A percentile compares a stretch with the other conserved stretches of the same genome.
Evolutionary conservation across 495 filamentous ascomycete genomes (phyloP).

Genomic region (Oleoguttula mirabilis): DNA sequence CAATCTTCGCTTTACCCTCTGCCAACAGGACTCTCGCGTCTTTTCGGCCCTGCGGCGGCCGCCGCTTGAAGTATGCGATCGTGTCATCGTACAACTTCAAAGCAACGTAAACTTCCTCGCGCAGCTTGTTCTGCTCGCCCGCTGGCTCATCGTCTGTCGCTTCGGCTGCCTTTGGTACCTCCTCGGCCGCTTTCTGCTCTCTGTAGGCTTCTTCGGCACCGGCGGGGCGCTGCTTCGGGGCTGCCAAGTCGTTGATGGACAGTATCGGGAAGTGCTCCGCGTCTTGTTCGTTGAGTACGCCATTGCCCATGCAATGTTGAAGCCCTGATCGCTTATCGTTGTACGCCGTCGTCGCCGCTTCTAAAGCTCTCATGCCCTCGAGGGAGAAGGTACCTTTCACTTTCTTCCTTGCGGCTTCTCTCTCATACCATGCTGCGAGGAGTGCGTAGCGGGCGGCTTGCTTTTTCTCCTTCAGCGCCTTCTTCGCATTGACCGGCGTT

Average conservation of each 20-base stretch:
- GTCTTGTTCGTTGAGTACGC: constrained; percentile 2
- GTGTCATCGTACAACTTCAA: not conserved
- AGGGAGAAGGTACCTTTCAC: constrained; percentile 1
- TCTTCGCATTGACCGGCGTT: not conserved
- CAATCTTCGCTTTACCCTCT: not conserved
- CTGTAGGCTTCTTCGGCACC: too few relatives aligned
- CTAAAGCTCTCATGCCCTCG: not conserved
- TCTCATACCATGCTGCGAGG: not conserved
- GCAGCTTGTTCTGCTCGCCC: not conserved
- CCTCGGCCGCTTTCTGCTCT: not conserved
- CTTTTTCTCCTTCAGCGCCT: not conserved
- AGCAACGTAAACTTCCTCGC: not conserved
- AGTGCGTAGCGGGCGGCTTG: not conserved
- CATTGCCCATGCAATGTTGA: not conserved
- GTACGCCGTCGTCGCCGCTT: not conserved
- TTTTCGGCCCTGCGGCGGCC: not conserved
- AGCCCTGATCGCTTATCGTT: not conserved
- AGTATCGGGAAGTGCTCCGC: not conserved
- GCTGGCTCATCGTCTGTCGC: not conserved
- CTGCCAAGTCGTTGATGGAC: not conserved
- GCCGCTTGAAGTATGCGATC: not conserved
- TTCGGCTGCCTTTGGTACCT: not conserved
- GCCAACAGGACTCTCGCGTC: not conserved
- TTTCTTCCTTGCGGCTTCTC: not conserved
- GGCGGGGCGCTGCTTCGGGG: not conserved